Conservation (phyloP, 805 yeast genomes). For the Maudiozyma bulderi region DNA sequence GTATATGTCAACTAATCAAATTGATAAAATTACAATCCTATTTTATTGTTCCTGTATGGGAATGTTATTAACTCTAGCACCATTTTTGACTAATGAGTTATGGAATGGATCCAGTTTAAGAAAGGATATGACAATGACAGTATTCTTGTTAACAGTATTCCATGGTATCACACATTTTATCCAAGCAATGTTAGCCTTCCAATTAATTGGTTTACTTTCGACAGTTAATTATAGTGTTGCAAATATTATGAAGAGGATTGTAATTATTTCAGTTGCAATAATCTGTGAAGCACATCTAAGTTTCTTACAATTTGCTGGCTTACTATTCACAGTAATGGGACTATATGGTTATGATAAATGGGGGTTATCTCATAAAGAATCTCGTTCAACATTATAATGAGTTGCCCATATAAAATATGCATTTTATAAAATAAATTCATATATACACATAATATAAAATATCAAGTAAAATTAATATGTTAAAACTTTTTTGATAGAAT, state of each 20-base stretch:
- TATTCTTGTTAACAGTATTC: constrained; percentile 36
- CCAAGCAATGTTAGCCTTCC: constrained; percentile 69
- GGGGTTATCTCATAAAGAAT: constrained; percentile 32
- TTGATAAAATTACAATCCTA: constrained; percentile 63
- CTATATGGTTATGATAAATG: constrained; percentile 65
- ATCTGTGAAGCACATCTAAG: constrained; percentile 47
- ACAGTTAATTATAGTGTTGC: constrained; percentile 76
- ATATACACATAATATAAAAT: no score
- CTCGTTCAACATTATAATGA: constrained; percentile 1
- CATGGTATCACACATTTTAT: constrained; percentile 64
- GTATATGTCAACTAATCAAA: constrained; percentile 24
- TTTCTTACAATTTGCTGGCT: constrained; percentile 40
- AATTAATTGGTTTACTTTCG: constrained; percentile 58
- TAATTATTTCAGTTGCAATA: constrained; percentile 57
- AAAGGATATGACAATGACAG: constrained; percentile 20
- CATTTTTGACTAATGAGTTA: constrained; percentile 51
- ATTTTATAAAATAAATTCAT: no score
- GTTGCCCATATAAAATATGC: neutral
- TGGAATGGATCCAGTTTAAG: constrained; percentile 19
- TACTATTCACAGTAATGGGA: constrained; percentile 48
- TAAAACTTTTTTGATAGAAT: no score
- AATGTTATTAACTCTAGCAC: constrained; percentile 53
- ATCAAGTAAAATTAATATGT: no score
- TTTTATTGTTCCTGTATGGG: constrained; percentile 67
- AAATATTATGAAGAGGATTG: constrained; percentile 63